Evolutionary conservation across 176 grass and related monocot species (phyloP).

Genomic region (Bothriochloa decipiens): DNA sequence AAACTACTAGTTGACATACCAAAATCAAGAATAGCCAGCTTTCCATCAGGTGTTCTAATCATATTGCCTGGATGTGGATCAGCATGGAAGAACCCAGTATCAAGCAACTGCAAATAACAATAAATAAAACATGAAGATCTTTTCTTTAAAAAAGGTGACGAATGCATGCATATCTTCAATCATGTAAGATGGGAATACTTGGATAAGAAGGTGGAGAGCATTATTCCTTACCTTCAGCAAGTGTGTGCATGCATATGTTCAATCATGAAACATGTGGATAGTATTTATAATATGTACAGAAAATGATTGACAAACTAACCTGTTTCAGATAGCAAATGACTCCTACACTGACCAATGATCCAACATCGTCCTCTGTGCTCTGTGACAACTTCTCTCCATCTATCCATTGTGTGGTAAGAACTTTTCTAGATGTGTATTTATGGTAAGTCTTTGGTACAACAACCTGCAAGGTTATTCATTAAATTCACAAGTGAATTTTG

Average conservation of each 20-base stretch:
- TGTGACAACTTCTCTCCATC: constrained; percentile 96
- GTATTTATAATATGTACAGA: neutral
- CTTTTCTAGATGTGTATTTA: constrained; percentile 94
- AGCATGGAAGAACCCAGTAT: constrained; percentile 97
- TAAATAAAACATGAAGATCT: neutral
- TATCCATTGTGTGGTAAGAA: constrained; percentile 90
- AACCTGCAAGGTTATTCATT: constrained; percentile 55
- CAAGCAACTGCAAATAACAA: constrained; percentile 76
- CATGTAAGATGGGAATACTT: neutral
- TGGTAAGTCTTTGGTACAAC: constrained; percentile 86
- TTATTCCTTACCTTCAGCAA: neutral
- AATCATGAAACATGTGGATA: constrained; percentile 5
- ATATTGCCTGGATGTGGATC: constrained; percentile 99
- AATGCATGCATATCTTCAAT: neutral
- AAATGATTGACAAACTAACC: constrained; percentile 43
- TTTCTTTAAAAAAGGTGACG: neutral
- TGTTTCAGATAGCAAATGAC: constrained; percentile 99
- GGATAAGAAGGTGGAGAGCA: neutral
- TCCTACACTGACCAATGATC: constrained; percentile 89
- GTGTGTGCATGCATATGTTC: neutral
- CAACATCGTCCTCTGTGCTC: constrained; percentile 89
- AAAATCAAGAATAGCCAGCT: constrained; percentile 99
- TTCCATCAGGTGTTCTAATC: constrained; percentile 96
- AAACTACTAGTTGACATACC: constrained; percentile 56
- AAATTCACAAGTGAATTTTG: neutral